Percentiles rank a stretch among this genome's conserved stretches.
Conservation (phyloP, 306 rosid species). For the Dryas octopetala region DNA sequence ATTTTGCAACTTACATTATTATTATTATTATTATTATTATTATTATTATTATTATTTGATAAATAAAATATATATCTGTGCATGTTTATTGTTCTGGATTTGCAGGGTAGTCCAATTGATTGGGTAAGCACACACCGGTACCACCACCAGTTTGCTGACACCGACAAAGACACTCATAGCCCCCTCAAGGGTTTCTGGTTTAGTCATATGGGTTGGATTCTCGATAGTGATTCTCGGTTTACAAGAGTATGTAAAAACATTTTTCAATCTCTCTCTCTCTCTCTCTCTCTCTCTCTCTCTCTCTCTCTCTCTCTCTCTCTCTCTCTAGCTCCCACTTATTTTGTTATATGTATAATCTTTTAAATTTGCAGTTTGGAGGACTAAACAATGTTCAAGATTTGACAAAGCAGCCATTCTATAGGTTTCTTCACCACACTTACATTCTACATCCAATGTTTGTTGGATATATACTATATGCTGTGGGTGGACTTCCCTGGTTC, state of each 20-base stretch:
- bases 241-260: slow-evolving; percentile 41
- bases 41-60: background rate
- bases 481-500: slow-evolving; percentile 76
- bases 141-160: slow-evolving; percentile 83
- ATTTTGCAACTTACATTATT: no score
- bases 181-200: slow-evolving; percentile 84
- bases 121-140: slow-evolving; percentile 94
- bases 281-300: background rate
- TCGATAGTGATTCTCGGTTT: slow-evolving; percentile 48
- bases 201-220: slow-evolving; percentile 81
- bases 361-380: slow-evolving; percentile 61
- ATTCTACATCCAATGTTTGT: slow-evolving; percentile 68
- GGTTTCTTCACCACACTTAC: slow-evolving; percentile 57
- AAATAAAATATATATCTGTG: background rate
- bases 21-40: no score
- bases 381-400: slow-evolving; percentile 67
- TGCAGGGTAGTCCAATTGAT: slow-evolving; percentile 80
- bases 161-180: slow-evolving; percentile 81
- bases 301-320: background rate
- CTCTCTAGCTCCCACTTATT: background rate
- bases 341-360: background rate
- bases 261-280: background rate
- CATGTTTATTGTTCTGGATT: background rate
- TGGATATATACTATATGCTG: slow-evolving; percentile 56
- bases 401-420: slow-evolving; percentile 65